A percentile compares a stretch with the other conserved stretches of the same genome.
Evolutionary conservation across 2,329 filamentous ascomycete genomes (phyloP).

Genomic region (Cladophialophora psammophila): DNA sequence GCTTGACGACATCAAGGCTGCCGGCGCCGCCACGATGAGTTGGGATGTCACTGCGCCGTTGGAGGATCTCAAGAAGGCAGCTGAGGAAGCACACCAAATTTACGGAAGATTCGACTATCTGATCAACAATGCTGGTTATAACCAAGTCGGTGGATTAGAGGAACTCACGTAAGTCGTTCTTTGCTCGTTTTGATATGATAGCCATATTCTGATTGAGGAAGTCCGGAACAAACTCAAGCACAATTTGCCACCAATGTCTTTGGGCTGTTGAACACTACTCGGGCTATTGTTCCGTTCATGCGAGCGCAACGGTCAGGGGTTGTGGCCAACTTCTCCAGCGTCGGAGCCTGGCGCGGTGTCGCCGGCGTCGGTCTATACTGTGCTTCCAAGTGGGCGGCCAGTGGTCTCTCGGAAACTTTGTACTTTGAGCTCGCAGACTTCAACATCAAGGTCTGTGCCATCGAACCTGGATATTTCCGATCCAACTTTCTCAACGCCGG

Average conservation of each 20-base stretch:
- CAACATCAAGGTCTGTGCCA: constrained; percentile 46
- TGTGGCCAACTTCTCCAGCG: constrained; percentile 49
- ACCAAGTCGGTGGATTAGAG: constrained; percentile 43
- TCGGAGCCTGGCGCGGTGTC: constrained; percentile 43
- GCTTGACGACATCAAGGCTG: constrained; percentile 41
- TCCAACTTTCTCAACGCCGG: constrained; percentile 32
- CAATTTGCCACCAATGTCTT: constrained; percentile 51
- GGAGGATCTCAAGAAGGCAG: constrained; percentile 26
- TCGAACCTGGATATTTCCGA: constrained; percentile 48
- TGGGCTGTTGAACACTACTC: constrained; percentile 48
- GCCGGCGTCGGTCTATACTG: constrained; percentile 46
- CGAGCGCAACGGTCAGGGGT: constrained; percentile 44
- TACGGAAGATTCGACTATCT: constrained; percentile 46
- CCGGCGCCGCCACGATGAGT: constrained; percentile 41
- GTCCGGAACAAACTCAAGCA: constrained; percentile 39
- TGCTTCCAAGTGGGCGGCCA: constrained; percentile 48
- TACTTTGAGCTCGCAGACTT: constrained; percentile 46
- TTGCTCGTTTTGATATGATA: neutral
- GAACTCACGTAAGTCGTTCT: constrained; percentile 38
- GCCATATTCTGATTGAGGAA: neutral
- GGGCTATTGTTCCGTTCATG: constrained; percentile 49
- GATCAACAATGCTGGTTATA: constrained; percentile 48
- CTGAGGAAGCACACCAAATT: constrained; percentile 25
- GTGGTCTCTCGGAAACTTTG: constrained; percentile 39
- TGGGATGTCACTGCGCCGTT: constrained; percentile 40